Evolutionary conservation across 768 basidiomycete genomes (phyloP).

Genomic region (Psilocybe tampanensis): DNA sequence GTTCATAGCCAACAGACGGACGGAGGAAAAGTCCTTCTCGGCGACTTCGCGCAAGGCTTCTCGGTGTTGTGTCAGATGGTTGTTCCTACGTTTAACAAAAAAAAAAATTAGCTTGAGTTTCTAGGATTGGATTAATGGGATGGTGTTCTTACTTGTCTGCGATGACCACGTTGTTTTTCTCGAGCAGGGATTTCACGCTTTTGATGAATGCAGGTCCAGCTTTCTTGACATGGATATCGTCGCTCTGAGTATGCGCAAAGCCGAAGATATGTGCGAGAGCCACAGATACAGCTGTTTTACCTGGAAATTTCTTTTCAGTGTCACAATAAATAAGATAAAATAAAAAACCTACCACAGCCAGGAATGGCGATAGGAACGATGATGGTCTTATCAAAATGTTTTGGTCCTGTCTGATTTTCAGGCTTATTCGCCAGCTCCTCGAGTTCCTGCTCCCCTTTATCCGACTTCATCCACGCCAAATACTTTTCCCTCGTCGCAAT

Average conservation of each 20-base stretch:
- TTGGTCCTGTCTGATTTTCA: constrained; percentile 25
- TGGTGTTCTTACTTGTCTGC: constrained; percentile 76
- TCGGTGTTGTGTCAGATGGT: constrained; percentile 86
- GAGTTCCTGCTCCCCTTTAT: constrained; percentile 34
- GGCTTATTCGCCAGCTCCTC: constrained; percentile 34
- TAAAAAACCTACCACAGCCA: constrained; percentile 74
- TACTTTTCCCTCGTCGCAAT: constrained; percentile 83
- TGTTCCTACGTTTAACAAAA: constrained; percentile 64
- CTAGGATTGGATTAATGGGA: background rate
- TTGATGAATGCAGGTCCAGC: constrained; percentile 67
- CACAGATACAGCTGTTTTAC: constrained; percentile 85
- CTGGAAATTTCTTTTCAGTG: constrained; percentile 47
- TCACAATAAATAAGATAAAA: constrained; percentile 15
- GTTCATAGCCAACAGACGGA: constrained; percentile 79
- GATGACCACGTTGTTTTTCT: constrained; percentile 75
- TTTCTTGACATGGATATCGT: constrained; percentile 83
- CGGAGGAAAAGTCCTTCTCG: constrained; percentile 31
- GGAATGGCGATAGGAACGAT: constrained; percentile 90
- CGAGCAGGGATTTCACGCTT: constrained; percentile 67
- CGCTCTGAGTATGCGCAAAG: constrained; percentile 92
- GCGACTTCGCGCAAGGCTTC: constrained; percentile 61
- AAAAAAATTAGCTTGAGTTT: background rate
- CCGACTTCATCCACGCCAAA: constrained; percentile 63
- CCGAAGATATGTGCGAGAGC: constrained; percentile 80
- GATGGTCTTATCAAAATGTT: constrained; percentile 68